Percentiles rank a stretch among this genome's conserved stretches.
These are phyloP conservation scores for Penicillium sp. DNA, from an alignment of 2,329 filamentous ascomycete genomes.

Conservation along the genomic window DNA sequence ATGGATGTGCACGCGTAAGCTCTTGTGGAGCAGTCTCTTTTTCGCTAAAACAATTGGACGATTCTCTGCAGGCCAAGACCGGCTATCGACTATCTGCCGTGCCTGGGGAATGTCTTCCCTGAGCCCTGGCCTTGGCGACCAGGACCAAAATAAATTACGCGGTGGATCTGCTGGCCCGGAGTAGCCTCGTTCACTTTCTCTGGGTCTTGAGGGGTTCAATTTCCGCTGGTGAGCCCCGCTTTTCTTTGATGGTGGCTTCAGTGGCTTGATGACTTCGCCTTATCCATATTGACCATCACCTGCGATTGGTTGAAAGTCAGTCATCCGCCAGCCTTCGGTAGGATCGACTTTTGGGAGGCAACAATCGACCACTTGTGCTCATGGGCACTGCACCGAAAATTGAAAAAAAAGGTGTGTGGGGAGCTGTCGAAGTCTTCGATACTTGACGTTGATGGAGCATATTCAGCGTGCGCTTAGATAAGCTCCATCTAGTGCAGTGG, in stretches of 20 bases:
- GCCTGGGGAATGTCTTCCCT: constrained; percentile 23
- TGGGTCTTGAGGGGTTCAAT: constrained; percentile 7
- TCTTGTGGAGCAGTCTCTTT: constrained; percentile 23
- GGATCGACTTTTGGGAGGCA: constrained; percentile 1
- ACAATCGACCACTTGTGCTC: background rate
- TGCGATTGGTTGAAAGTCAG: background rate
- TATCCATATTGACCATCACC: background rate
- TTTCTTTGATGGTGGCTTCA: constrained; percentile 3
- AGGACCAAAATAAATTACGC: constrained; percentile 13
- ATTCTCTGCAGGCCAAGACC: constrained; percentile 39
- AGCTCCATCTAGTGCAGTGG: constrained; percentile 6
- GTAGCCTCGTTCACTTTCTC: background rate
- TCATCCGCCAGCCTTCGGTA: background rate
- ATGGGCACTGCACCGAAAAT: constrained; percentile 21
- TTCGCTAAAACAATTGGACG: constrained; percentile 31
- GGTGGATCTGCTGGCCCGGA: constrained; percentile 1
- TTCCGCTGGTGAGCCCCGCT: constrained; percentile 4
- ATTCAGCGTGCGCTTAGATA: background rate
- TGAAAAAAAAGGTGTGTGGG: constrained; percentile 20
- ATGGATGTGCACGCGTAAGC: constrained; percentile 43
- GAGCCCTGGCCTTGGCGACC: constrained; percentile 3
- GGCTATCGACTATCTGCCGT: constrained; percentile 48
- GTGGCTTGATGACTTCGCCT: constrained; percentile 11
- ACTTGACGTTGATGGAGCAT: background rate
- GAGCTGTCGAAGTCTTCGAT: constrained; percentile 14